Conservation (phyloP, 208 protist species). For the Spongospora subterranea region DNA sequence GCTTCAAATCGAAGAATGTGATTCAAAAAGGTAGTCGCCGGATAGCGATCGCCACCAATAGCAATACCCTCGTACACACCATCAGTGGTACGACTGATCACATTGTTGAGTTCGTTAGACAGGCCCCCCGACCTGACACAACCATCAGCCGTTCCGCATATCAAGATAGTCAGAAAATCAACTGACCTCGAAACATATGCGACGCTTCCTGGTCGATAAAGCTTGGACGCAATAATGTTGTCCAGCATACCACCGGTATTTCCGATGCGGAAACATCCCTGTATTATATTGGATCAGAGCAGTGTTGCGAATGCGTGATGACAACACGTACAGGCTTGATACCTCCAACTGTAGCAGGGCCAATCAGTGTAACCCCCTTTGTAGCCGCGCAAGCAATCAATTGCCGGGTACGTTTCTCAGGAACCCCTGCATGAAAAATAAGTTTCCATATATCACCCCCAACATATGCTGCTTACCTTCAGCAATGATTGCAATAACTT, state of each 20-base stretch:
- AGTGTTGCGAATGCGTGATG: background rate
- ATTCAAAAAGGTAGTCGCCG: constrained; percentile 81
- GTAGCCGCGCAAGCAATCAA: constrained; percentile 70
- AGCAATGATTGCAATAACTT: constrained; percentile 56
- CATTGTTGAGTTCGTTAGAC: constrained; percentile 87
- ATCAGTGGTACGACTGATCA: constrained; percentile 76
- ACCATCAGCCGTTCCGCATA: background rate
- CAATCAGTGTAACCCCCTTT: constrained; percentile 76
- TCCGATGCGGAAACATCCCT: constrained; percentile 81
- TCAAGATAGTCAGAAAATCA: background rate
- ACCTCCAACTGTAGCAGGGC: constrained; percentile 82
- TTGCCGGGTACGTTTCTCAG: constrained; percentile 72
- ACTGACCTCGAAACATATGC: constrained; percentile 80
- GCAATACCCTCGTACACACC: constrained; percentile 82
- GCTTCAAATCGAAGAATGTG: constrained; percentile 79
- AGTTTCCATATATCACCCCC: constrained; percentile 17
- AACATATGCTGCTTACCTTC: constrained; percentile 9
- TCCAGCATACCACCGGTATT: constrained; percentile 82
- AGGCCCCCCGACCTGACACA: constrained; percentile 73
- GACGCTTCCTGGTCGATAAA: constrained; percentile 82
- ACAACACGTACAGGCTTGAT: constrained; percentile 70
- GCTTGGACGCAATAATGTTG: constrained; percentile 82
- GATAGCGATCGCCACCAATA: constrained; percentile 83
- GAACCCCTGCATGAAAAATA: constrained; percentile 85
- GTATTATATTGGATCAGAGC: background rate